Evolutionary conservation across 139 green algal species (phyloP).

Genomic region (Auxenochlorella protothecoides): DNA sequence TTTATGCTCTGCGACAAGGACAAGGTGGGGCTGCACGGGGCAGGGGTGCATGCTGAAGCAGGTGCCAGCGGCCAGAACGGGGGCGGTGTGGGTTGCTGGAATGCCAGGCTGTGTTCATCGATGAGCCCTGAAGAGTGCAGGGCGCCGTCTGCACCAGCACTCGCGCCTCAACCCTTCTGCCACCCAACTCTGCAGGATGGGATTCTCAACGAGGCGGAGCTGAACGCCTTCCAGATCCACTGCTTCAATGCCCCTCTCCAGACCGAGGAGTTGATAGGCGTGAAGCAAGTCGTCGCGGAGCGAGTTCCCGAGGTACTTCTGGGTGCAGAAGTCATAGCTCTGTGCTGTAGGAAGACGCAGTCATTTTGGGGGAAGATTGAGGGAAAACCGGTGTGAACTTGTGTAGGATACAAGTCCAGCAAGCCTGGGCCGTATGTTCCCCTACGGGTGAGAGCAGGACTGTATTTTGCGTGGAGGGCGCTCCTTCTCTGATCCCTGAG

Average conservation of each 20-base stretch:
- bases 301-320: conserved; percentile 37
- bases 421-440: not conserved
- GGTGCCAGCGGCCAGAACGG: not conserved
- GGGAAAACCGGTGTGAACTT: too few relatives aligned
- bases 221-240: conserved; percentile 74
- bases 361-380: too few relatives aligned
- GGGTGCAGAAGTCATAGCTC: too few relatives aligned
- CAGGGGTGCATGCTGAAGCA: not conserved
- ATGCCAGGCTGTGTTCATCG: too few relatives aligned
- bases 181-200: conserved; percentile 35
- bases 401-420: too few relatives aligned
- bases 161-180: too few relatives aligned
- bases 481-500: not conserved
- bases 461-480: too few relatives aligned
- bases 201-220: conserved; percentile 62
- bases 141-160: too few relatives aligned
- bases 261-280: conserved; percentile 69
- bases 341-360: too few relatives aligned
- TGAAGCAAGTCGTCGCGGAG: conserved; percentile 75
- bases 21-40: conserved; percentile 19
- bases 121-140: too few relatives aligned
- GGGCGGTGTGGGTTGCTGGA: not conserved
- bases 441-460: not conserved
- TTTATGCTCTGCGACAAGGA: conserved; percentile 79
- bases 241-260: conserved; percentile 66